phyloP scores from a whole-genome alignment of 768 basidiomycete species.

The Leccinum subgranulosum region DNA sequence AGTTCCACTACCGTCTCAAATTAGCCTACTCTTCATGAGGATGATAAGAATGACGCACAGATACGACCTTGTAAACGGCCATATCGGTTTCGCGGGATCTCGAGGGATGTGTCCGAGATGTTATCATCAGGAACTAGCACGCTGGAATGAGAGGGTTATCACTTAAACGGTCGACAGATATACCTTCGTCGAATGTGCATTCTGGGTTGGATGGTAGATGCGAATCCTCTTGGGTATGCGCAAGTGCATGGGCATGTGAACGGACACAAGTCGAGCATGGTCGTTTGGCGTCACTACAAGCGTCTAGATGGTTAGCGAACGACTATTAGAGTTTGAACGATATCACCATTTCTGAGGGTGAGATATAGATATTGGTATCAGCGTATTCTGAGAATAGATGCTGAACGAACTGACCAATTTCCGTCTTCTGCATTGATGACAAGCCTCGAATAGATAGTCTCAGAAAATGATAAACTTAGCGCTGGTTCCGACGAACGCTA shows the following conservation, averaged over 20 bases:
- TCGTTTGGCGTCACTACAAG: slow-evolving; percentile 63
- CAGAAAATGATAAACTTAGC: not conserved
- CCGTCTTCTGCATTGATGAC: slow-evolving; percentile 63
- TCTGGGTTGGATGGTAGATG: slow-evolving; percentile 55
- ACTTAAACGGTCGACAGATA: not conserved
- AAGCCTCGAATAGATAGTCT: slow-evolving; percentile 28
- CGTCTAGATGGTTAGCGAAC: slow-evolving; percentile 1
- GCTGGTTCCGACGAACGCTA: slow-evolving; percentile 3
- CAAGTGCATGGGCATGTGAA: slow-evolving; percentile 66
- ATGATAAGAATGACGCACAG: slow-evolving; percentile 39
- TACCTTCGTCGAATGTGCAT: slow-evolving; percentile 77
- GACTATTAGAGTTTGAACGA: not conserved
- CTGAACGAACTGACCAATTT: slow-evolving; percentile 53
- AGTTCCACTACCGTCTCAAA: slow-evolving; percentile 54
- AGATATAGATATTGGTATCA: slow-evolving; percentile 7
- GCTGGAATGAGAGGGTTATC: not conserved
- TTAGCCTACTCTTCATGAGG: slow-evolving; percentile 1
- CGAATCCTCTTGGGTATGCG: slow-evolving; percentile 57
- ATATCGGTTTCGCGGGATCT: slow-evolving; percentile 57
- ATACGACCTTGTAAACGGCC: slow-evolving; percentile 68
- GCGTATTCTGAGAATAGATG: slow-evolving; percentile 3
- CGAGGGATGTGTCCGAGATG: slow-evolving; percentile 31
- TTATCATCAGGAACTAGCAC: slow-evolving; percentile 39
- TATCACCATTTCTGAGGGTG: slow-evolving; percentile 54
- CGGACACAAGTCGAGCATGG: slow-evolving; percentile 78